Conservation (phyloP, 2,329 filamentous ascomycete genomes). For the Whalleya microplaca region DNA sequence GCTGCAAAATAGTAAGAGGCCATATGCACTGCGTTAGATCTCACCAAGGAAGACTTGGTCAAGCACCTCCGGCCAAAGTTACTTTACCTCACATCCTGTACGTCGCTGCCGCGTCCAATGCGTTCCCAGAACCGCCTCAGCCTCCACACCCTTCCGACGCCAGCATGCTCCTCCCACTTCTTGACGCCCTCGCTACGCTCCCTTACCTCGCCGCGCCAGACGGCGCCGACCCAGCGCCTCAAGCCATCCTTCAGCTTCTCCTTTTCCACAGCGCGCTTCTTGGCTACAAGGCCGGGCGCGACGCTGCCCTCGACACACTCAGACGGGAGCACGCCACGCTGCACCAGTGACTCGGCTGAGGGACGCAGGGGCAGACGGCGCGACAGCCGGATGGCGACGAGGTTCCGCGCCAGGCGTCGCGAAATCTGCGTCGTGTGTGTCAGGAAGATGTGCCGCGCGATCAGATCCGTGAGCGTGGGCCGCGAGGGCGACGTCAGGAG, state of each 20-base stretch:
- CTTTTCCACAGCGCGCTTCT: constrained; percentile 65
- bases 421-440: constrained; percentile 69
- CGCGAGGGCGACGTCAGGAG: constrained; percentile 60
- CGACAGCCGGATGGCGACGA: constrained; percentile 68
- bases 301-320: constrained; percentile 60
- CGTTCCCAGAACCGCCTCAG: constrained; percentile 70
- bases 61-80: not conserved
- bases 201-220: constrained; percentile 57
- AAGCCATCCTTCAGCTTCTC: constrained; percentile 70
- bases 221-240: constrained; percentile 65
- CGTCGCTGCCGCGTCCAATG: constrained; percentile 49
- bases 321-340: constrained; percentile 65
- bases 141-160: constrained; percentile 62
- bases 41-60: not conserved
- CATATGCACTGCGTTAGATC: not conserved
- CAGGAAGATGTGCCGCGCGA: constrained; percentile 67
- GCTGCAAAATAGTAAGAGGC: not conserved
- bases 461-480: constrained; percentile 64
- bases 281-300: constrained; percentile 65
- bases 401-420: constrained; percentile 63
- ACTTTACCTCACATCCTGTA: constrained; percentile 5
- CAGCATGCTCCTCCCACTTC: constrained; percentile 53
- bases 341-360: constrained; percentile 61
- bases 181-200: constrained; percentile 52
- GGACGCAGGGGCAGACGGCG: constrained; percentile 64